phyloP scores from a whole-genome alignment of 129 eudicot species.

The Escallonia herrerae region DNA sequence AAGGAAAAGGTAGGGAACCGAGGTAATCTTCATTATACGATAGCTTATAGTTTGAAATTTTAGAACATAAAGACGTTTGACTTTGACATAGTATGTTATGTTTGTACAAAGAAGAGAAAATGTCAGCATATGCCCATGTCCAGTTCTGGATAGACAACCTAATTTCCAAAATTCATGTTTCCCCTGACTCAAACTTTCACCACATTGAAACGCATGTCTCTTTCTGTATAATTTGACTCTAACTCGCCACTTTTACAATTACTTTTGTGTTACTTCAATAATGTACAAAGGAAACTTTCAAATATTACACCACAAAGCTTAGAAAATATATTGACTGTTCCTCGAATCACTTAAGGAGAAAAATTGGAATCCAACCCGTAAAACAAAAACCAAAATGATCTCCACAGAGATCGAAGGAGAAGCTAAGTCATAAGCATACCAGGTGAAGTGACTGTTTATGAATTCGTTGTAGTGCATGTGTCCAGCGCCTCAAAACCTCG shows the following conservation, averaged over 20 bases:
- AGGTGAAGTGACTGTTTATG: slow-evolving; percentile 91
- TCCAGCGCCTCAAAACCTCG: slow-evolving; percentile 94
- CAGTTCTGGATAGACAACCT: too few species aligned
- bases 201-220: too few species aligned
- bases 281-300: too few species aligned
- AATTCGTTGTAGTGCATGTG: slow-evolving; percentile 97
- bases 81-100: too few species aligned
- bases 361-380: background rate
- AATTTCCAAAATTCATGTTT: too few species aligned
- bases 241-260: background rate
- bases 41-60: background rate
- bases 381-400: background rate
- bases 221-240: background rate
- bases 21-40: background rate
- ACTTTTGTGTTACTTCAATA: too few species aligned
- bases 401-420: background rate
- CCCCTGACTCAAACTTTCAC: too few species aligned
- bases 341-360: background rate
- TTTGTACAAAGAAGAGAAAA: too few species aligned
- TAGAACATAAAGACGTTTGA: too few species aligned
- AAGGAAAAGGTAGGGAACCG: background rate
- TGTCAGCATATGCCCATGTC: too few species aligned
- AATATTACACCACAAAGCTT: too few species aligned
- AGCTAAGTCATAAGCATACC: slow-evolving; percentile 25
- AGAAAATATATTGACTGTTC: too few species aligned